These are phyloP conservation scores for Saxophila tyrrhenica DNA, from an alignment of 495 filamentous ascomycete species.

Conservation along the genomic window DNA sequence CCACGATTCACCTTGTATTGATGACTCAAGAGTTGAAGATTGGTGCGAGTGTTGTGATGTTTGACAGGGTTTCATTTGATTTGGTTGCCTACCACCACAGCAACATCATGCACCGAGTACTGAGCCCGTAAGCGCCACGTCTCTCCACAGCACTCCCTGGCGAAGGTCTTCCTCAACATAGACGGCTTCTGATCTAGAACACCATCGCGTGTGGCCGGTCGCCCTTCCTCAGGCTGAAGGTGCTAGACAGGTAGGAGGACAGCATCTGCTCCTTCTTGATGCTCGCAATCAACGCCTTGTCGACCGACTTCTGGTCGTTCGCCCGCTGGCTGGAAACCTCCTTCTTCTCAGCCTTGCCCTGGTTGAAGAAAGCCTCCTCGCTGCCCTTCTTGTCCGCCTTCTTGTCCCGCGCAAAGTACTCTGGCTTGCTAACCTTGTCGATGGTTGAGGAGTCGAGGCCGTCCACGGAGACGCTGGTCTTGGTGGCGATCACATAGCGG, in stretches of 20 bases:
- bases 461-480: constrained; percentile 71
- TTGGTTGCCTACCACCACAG: not conserved
- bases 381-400: constrained; percentile 76
- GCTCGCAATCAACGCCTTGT: constrained; percentile 78
- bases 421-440: constrained; percentile 68
- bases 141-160: not conserved
- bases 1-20: not conserved
- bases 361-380: constrained; percentile 95
- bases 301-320: constrained; percentile 92
- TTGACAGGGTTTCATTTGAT: not conserved
- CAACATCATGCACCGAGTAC: not conserved
- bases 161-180: not conserved
- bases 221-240: constrained; percentile 93
- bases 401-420: constrained; percentile 96
- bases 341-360: constrained; percentile 98
- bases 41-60: not conserved
- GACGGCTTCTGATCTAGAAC: constrained; percentile 24
- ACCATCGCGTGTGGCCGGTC: constrained; percentile 94
- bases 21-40: too few species aligned
- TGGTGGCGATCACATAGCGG: constrained; percentile 98
- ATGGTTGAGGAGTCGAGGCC: constrained; percentile 73
- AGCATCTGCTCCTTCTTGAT: constrained; percentile 95
- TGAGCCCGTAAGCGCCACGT: not conserved
- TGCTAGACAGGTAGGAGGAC: constrained; percentile 75
- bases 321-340: constrained; percentile 75